Evolutionary conservation across 2,329 filamentous ascomycete species (phyloP), one percentile per base, ranked within the genome.

Genomic region (Cladorrhinum sp.): DNA sequence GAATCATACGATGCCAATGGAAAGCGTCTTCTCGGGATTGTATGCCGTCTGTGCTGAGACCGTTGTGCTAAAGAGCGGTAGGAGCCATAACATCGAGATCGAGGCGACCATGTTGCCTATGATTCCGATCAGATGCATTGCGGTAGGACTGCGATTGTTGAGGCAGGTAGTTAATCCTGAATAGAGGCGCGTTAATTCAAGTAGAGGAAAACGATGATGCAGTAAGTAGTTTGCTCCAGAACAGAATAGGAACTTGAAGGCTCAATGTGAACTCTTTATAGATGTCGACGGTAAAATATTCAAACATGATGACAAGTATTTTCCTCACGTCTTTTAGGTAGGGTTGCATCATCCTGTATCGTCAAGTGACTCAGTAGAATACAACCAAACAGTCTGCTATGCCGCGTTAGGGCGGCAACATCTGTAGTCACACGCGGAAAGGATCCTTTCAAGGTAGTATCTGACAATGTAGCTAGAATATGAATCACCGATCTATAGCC

Each of bases 21-120:
- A 57, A 29, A 57, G 54, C 16, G 54, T 25, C 38, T 49, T 57
- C 38, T 50, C 18, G 54, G 38, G 38, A 36, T 57, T 45, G 50
- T 18, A 18, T 24, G 50, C n/a, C 23, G 20, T 29, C n/a, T 52
- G 50, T 18, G 50, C 50, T 29, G 36, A 41, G 10, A 41, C 36
- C 36, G 36, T 41, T n/a, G 16, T 41, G 12, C 36, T 41, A 41
- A 41, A 41, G 36, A 41, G 36, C 36, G 36, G 16, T 41, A 41
- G 36, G 36, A 41, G 36, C 36, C 36, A 41, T 41, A 41, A n/a
- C 12, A 41, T 3, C 36, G 36, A 41, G 36, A 41, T 41, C 36
- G 36, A 41, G 36, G 36, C 36, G 7, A 41, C 36, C 36, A 41
- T 41, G 36, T 41, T 41, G 36, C 36, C 36, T 41, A 41, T 41